Evolutionary conservation across 805 yeast species (phyloP), one percentile per base, ranked within the genome.

Genomic region (Myxozyma neglecta): DNA sequence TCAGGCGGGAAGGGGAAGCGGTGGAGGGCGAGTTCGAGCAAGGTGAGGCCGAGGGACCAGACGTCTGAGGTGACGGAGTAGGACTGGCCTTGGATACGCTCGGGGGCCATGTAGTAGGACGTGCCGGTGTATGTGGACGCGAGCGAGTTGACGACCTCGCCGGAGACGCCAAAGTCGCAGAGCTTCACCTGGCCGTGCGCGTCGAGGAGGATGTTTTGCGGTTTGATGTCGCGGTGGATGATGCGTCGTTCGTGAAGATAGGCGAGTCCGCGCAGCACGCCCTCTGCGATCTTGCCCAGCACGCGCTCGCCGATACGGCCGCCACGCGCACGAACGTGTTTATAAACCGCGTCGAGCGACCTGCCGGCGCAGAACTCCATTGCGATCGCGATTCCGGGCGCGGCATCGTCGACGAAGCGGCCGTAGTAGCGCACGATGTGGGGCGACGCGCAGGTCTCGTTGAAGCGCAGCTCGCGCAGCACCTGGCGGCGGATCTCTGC

Each of bases 121-220:
- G 99, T 94, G 1, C 99, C 99, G 0, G 97, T 94, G 72, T 92
- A 94, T 0, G 99, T 94, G 1, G 97, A 90, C 1, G 98, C 98
- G 51, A 94, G 78, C 0, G 97, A 90, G 74, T 94, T 88, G 37
- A 93, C 72, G 55, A 94, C 80, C 72, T 91, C 97, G 63, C 97
- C 85, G 36, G 92, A 85, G 6, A 94, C 99, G 24, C 99, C 99
- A 77, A 94, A 94, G 75, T 94, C 99, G 76, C 98, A 92, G 29
- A 94, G 77, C 73, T 94, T 94, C 55, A 93, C 92, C 70, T 88
- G 86, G 2, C 99, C 99, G 18, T 77, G 68, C 3, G 76, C 72
- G 71, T 89, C 92, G 32, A 94, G 75, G 60, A 94, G 75, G 59
- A 94, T 92, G 72, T 94, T 94, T 65, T 92, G 96, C 1, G 99